A percentile compares a stretch with the other conserved stretches of the same genome.
These are phyloP conservation scores for Selaginella tamariscina DNA, from an alignment of 75 land plant species.

Conservation along the genomic window DNA sequence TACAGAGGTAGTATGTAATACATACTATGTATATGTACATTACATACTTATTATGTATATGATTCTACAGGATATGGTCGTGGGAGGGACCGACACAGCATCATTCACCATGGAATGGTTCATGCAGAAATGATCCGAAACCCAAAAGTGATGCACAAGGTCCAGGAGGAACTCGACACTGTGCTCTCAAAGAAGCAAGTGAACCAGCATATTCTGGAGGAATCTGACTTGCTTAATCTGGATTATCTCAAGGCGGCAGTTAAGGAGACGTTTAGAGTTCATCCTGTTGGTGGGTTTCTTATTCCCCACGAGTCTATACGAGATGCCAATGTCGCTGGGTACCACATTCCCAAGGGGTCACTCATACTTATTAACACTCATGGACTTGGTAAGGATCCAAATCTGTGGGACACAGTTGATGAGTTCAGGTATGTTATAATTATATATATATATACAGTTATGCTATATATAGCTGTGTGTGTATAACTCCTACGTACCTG, in stretches of 20 bases:
- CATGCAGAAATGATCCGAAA: constrained; percentile 73
- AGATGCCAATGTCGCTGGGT: constrained; percentile 49
- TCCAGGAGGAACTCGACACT: constrained; percentile 56
- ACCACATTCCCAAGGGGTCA: constrained; percentile 48
- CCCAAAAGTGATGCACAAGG: constrained; percentile 42
- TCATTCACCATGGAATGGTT: constrained; percentile 85
- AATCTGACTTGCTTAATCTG: constrained; percentile 48
- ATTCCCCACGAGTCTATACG: constrained; percentile 56
- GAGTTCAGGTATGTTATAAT: constrained; percentile 63
- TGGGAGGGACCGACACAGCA: constrained; percentile 74
- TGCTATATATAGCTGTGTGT: too few relatives aligned
- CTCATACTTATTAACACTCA: constrained; percentile 70
- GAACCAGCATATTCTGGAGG: constrained; percentile 24
- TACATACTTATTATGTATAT: background rate
- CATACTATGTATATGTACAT: background rate
- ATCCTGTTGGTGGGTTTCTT: constrained; percentile 68
- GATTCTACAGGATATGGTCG: constrained; percentile 61
- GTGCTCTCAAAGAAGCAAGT: constrained; percentile 35
- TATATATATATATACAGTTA: too few relatives aligned
- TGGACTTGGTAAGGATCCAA: constrained; percentile 50
- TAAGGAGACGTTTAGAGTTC: constrained; percentile 74
- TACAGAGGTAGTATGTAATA: too few relatives aligned
- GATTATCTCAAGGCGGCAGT: constrained; percentile 63
- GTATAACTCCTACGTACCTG: too few relatives aligned
- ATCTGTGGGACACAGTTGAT: constrained; percentile 43